Percentiles rank a stretch among this genome's conserved stretches.
Conservation (phyloP, 202 grass and related monocot genomes). For the Setaria viridis region DNA sequence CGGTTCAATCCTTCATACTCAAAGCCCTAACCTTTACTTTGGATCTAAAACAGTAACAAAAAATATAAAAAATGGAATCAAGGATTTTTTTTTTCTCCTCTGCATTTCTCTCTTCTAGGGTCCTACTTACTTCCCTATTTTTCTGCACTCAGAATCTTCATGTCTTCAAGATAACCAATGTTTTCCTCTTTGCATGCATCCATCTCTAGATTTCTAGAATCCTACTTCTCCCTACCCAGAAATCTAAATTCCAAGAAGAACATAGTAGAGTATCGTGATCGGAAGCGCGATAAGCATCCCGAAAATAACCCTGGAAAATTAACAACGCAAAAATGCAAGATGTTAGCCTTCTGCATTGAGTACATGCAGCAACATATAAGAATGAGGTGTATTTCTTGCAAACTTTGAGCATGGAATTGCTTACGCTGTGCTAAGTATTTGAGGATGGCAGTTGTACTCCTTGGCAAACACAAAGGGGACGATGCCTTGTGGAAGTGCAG, state of each 20-base stretch:
- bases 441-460: constrained; percentile 95
- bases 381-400: background rate
- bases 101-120: constrained; percentile 56
- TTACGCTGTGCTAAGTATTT: constrained; percentile 98
- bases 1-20: constrained; percentile 39
- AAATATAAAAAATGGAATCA: constrained; percentile 43
- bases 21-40: constrained; percentile 65
- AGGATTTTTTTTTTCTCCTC: constrained; percentile 37
- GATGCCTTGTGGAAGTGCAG: constrained; percentile 97
- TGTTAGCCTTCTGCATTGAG: constrained; percentile 6
- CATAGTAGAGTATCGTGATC: constrained; percentile 92
- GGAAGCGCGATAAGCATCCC: constrained; percentile 92
- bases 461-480: constrained; percentile 98
- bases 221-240: constrained; percentile 42
- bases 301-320: constrained; percentile 81
- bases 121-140: constrained; percentile 53
- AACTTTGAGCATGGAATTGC: constrained; percentile 25
- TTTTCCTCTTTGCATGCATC: constrained; percentile 2
- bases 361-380: background rate
- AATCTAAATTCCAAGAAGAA: constrained; percentile 82
- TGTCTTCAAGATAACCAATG: constrained; percentile 30
- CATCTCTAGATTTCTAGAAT: constrained; percentile 54
- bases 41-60: constrained; percentile 61
- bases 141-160: constrained; percentile 44
- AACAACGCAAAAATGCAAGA: background rate